These are phyloP conservation scores for Phaffomyces opuntiae DNA, from an alignment of 805 yeast genomes.

Conservation along the genomic window DNA sequence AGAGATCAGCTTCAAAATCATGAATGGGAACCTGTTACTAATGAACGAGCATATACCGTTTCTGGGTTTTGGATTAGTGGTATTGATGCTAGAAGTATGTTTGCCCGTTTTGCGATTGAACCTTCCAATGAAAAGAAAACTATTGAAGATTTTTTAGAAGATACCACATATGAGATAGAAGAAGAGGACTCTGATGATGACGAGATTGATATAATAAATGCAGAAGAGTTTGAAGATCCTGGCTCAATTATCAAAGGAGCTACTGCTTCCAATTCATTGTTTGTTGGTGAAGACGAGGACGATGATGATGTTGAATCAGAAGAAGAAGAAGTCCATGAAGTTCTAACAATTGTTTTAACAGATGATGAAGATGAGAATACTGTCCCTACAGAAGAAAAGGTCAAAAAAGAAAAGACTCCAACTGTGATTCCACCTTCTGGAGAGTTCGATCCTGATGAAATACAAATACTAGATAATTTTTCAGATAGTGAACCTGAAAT, in stretches of 20 bases:
- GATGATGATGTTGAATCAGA: background rate
- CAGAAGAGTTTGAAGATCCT: constrained; percentile 3
- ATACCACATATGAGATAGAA: constrained; percentile 1
- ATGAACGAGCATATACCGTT: constrained; percentile 5
- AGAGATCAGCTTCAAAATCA: constrained; percentile 17
- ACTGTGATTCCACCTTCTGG: too few species aligned
- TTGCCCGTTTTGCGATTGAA: constrained; percentile 1
- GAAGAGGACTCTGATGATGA: constrained; percentile 2
- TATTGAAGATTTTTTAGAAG: constrained; percentile 6
- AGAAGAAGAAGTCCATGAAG: background rate
- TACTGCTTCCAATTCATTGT: too few species aligned
- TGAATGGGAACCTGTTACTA: constrained; percentile 15
- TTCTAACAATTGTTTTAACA: background rate
- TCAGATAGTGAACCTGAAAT: too few species aligned
- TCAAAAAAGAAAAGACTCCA: too few species aligned
- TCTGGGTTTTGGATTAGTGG: constrained; percentile 24
- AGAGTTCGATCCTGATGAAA: too few species aligned
- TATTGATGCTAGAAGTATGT: constrained; percentile 15
- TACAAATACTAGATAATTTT: too few species aligned
- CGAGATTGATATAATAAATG: constrained; percentile 7
- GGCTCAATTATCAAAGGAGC: too few species aligned
- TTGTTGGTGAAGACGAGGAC: constrained; percentile 5
- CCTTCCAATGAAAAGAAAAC: background rate
- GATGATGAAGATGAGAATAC: background rate
- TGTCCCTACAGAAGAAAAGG: too few species aligned